Evolutionary conservation across 2,329 filamentous ascomycete species (phyloP).

Genomic region (Arthrinium puccinioides): DNA sequence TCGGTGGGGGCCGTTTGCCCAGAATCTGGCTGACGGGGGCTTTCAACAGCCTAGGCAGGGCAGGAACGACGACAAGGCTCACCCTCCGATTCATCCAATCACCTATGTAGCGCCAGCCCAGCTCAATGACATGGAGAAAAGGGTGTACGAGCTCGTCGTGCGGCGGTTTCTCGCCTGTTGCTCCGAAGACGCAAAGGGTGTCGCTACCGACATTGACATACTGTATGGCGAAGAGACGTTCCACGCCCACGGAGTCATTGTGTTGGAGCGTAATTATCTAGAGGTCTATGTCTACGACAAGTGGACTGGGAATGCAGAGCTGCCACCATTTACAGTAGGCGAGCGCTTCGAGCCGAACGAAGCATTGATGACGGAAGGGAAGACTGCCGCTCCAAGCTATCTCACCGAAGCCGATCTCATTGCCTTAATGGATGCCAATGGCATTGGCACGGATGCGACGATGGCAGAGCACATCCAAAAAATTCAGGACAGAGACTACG

Average conservation of each 20-base stretch:
- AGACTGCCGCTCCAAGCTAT: slow-evolving; percentile 77
- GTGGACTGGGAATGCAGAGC: slow-evolving; percentile 80
- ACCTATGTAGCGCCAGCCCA: slow-evolving; percentile 70
- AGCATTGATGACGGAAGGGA: slow-evolving; percentile 83
- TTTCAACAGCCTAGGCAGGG: slow-evolving; percentile 80
- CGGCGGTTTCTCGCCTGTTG: slow-evolving; percentile 93
- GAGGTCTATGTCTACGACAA: slow-evolving; percentile 96
- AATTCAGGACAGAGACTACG: slow-evolving; percentile 86
- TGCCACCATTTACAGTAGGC: slow-evolving; percentile 72
- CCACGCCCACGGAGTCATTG: slow-evolving; percentile 72
- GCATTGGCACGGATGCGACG: slow-evolving; percentile 95
- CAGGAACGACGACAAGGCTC: slow-evolving; percentile 88
- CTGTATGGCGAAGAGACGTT: slow-evolving; percentile 79
- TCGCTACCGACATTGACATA: slow-evolving; percentile 78
- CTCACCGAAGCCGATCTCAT: slow-evolving; percentile 94
- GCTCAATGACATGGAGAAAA: slow-evolving; percentile 58
- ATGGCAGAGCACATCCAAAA: slow-evolving; percentile 99
- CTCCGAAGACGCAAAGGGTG: slow-evolving; percentile 84
- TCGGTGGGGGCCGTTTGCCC: slow-evolving; percentile 76
- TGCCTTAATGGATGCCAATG: slow-evolving; percentile 95
- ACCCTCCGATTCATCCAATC: slow-evolving; percentile 94
- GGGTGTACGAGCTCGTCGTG: slow-evolving; percentile 87
- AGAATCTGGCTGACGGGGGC: slow-evolving; percentile 62
- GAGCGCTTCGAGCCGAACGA: slow-evolving; percentile 84
- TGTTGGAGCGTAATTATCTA: slow-evolving; percentile 84